Percentiles rank a stretch among this genome's conserved stretches.
phyloP scores from a whole-genome alignment of 768 basidiomycete genomes.

The Candolleomyces eurysporus region DNA sequence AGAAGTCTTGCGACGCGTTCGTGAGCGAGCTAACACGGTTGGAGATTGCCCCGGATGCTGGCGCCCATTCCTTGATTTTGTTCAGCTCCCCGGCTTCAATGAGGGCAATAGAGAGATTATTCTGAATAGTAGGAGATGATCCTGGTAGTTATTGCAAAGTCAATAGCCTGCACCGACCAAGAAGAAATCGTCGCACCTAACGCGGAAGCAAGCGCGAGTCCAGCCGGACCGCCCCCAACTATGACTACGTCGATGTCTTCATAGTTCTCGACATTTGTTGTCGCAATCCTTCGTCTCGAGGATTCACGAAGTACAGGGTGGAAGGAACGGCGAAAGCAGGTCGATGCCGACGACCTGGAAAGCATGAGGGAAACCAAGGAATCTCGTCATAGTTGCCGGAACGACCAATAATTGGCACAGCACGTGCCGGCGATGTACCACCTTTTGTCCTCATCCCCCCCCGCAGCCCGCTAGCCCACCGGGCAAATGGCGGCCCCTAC shows the following conservation, averaged over 20 bases:
- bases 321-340: background rate
- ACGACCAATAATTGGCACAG: background rate
- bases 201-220: conserved; percentile 85
- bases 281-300: background rate
- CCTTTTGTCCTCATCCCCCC: background rate
- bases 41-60: conserved; percentile 54
- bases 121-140: conserved; percentile 47
- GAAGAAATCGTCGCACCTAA: conserved; percentile 52
- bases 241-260: conserved; percentile 85
- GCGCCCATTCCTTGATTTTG: conserved; percentile 66
- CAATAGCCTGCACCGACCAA: background rate
- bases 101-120: conserved; percentile 62
- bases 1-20: conserved; percentile 63
- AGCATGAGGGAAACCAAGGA: background rate
- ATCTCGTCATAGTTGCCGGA: background rate
- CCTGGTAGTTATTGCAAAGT: conserved; percentile 36
- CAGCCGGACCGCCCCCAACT: conserved; percentile 92
- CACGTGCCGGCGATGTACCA: background rate
- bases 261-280: conserved; percentile 3
- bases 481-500: conserved; percentile 46
- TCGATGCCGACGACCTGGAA: conserved; percentile 1
- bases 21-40: conserved; percentile 89
- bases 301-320: background rate
- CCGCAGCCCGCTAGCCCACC: background rate
- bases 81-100: conserved; percentile 81